Conservation (phyloP, 306 rosid species). For the Pachyrhizus erosus region DNA sequence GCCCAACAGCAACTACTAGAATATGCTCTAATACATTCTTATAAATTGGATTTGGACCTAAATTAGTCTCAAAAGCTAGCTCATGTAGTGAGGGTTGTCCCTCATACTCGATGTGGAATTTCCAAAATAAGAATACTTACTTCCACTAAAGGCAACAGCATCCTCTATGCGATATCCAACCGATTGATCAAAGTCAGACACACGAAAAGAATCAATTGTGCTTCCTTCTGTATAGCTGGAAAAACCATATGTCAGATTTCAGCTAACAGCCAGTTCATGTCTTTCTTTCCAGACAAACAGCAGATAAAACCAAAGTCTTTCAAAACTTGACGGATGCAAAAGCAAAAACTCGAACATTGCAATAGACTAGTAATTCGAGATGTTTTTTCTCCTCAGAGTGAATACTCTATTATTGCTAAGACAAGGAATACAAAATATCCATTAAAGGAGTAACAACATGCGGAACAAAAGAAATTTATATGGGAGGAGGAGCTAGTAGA, state of each 20-base stretch:
- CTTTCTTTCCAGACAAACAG: slow-evolving; percentile 2
- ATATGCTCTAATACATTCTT: background rate
- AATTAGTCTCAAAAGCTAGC: background rate
- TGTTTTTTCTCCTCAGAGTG: background rate
- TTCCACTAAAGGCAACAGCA: slow-evolving; percentile 42
- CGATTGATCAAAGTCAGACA: slow-evolving; percentile 52
- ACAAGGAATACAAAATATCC: background rate
- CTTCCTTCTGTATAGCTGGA: slow-evolving; percentile 50
- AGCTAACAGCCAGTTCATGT: background rate
- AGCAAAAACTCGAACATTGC: slow-evolving; percentile 3
- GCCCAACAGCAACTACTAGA: background rate
- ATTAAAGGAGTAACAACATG: background rate
- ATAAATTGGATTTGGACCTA: background rate
- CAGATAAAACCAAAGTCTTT: background rate
- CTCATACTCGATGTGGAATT: background rate
- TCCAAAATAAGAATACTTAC: slow-evolving; percentile 38
- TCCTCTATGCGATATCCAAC: slow-evolving; percentile 37
- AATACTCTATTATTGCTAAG: background rate
- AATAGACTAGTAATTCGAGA: background rate
- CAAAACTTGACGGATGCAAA: slow-evolving; percentile 23
- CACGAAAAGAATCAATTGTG: slow-evolving; percentile 41
- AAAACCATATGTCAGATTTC: slow-evolving; percentile 22
- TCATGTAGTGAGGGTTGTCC: background rate
- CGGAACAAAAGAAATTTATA: background rate
- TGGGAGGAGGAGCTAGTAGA: background rate